Conservation (phyloP, 257 asterid genomes). For the Parsonsia alboflavescens region DNA sequence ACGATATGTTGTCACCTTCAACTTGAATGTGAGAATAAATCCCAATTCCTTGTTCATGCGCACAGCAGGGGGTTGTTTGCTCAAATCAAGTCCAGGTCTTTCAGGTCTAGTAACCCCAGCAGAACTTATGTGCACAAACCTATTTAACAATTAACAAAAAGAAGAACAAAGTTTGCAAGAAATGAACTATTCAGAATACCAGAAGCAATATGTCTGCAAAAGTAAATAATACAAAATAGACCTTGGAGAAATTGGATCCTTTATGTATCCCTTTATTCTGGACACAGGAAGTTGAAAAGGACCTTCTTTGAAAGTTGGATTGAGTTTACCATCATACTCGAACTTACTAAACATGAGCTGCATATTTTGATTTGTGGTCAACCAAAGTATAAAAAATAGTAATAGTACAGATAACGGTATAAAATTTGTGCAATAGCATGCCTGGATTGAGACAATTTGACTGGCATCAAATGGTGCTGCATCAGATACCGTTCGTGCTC, state of each 20-base stretch:
- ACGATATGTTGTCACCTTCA: conserved; percentile 50
- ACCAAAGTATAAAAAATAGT: background rate
- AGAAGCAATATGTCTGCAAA: background rate
- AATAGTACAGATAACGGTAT: conserved; percentile 1
- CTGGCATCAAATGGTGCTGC: conserved; percentile 80
- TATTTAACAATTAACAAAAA: conserved; percentile 14
- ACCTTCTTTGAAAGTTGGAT: conserved; percentile 86
- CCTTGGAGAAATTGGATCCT: conserved; percentile 86
- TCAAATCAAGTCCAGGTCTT: conserved; percentile 91
- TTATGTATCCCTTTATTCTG: conserved; percentile 62
- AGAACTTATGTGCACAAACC: conserved; percentile 91
- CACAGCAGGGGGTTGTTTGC: conserved; percentile 98
- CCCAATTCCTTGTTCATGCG: conserved; percentile 88
- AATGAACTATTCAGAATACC: conserved; percentile 6
- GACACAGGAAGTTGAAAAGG: conserved; percentile 89
- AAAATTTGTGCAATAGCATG: conserved; percentile 15
- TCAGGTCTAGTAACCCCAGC: conserved; percentile 99
- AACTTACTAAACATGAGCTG: conserved; percentile 98
- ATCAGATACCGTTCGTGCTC: conserved; percentile 81
- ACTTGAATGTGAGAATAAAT: conserved; percentile 86
- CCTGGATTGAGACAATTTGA: conserved; percentile 83
- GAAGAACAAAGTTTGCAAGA: background rate
- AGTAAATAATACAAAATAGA: conserved; percentile 16
- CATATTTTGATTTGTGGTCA: conserved; percentile 14
- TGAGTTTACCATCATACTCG: conserved; percentile 88